phyloP scores from a whole-genome alignment of 1,284 basidiomycete genomes.

The Ceratobasidium sp. region DNA sequence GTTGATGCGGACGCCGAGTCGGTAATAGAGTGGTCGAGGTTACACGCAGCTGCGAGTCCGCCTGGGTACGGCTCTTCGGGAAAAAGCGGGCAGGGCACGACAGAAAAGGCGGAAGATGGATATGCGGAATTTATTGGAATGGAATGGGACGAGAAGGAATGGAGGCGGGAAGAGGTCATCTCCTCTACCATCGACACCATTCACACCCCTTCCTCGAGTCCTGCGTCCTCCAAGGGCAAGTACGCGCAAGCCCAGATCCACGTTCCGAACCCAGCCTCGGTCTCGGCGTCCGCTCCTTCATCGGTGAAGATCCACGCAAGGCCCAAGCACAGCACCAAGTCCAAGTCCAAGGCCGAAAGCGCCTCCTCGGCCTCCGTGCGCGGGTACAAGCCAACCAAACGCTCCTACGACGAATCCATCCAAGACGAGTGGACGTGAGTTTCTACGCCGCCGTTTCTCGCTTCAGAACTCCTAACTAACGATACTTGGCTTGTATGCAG shows the following conservation, averaged over 20 bases:
- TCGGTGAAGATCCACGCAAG: constrained; percentile 11
- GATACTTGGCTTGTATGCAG: neutral
- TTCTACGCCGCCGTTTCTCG: neutral
- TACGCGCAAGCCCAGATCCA: constrained; percentile 5
- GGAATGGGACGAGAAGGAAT: constrained; percentile 42
- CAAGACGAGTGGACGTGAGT: constrained; percentile 16
- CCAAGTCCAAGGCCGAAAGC: constrained; percentile 5
- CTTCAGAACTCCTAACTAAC: neutral
- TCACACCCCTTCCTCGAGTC: neutral
- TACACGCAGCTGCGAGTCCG: constrained; percentile 6
- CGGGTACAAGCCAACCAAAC: constrained; percentile 28
- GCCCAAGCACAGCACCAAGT: constrained; percentile 14
- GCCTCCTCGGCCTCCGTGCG: constrained; percentile 32
- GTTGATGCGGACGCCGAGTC: constrained; percentile 9
- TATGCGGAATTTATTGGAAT: constrained; percentile 28
- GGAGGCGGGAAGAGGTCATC: constrained; percentile 25
- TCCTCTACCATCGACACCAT: constrained; percentile 3
- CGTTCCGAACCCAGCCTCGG: constrained; percentile 9
- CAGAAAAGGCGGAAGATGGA: constrained; percentile 12
- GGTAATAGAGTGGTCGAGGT: constrained; percentile 5
- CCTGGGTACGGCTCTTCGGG: constrained; percentile 19
- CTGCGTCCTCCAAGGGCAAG: constrained; percentile 21
- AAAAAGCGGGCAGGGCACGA: constrained; percentile 4
- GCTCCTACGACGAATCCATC: constrained; percentile 23
- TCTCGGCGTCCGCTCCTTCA: constrained; percentile 2